A percentile compares a stretch with the other conserved stretches of the same genome.
These are phyloP conservation scores for Bjerkandera adusta DNA, from an alignment of 1,284 basidiomycete species.

Conservation along the genomic window DNA sequence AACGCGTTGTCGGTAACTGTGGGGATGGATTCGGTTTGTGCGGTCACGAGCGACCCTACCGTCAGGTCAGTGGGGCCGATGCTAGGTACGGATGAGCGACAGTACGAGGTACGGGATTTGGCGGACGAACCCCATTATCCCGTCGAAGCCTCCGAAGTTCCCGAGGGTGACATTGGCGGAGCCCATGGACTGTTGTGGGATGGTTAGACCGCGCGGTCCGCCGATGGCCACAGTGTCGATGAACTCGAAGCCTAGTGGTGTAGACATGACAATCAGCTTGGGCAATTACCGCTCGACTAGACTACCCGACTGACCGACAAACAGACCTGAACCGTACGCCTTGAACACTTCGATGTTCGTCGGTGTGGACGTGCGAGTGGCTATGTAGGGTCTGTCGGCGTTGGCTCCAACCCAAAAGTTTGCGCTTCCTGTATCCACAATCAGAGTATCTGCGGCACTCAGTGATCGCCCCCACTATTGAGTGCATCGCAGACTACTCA, in stretches of 20 bases:
- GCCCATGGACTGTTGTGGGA: conserved; percentile 48
- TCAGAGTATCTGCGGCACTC: conserved; percentile 16
- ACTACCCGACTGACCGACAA: conserved; percentile 43
- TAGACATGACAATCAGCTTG: conserved; percentile 38
- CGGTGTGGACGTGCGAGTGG: conserved; percentile 35
- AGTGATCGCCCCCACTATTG: too few relatives aligned
- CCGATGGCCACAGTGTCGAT: conserved; percentile 23
- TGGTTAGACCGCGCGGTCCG: conserved; percentile 38
- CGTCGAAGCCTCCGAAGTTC: conserved; percentile 40
- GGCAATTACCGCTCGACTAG: not conserved
- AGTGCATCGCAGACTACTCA: too few relatives aligned
- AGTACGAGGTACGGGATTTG: not conserved
- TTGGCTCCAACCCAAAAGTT: conserved; percentile 53
- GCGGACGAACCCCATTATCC: conserved; percentile 43
- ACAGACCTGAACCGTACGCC: conserved; percentile 43
- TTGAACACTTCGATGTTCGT: conserved; percentile 40
- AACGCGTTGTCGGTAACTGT: conserved; percentile 10
- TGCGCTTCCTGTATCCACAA: conserved; percentile 32
- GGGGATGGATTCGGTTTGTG: not conserved
- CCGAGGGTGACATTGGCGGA: conserved; percentile 38
- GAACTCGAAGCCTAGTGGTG: conserved; percentile 23
- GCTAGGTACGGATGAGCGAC: not conserved
- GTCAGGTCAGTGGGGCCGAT: conserved; percentile 48
- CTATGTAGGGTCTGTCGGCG: conserved; percentile 32
- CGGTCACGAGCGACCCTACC: not conserved